Evolutionary conservation across 2,329 filamentous ascomycete species (phyloP).

Genomic region (Neofusicoccum parvum): DNA sequence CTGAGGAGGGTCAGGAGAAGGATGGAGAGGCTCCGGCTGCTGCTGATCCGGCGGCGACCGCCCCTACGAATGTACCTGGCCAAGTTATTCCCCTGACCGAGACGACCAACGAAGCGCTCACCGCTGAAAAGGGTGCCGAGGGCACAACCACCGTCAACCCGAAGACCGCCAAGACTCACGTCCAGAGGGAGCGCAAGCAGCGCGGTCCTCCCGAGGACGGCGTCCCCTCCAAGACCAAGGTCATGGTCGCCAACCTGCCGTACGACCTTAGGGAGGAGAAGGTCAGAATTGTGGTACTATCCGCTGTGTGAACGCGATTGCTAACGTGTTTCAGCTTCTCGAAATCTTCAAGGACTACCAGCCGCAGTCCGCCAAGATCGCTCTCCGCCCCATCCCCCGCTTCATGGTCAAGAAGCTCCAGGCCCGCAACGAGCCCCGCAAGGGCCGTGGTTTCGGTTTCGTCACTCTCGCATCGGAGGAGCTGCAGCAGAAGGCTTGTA

Average conservation of each 20-base stretch:
- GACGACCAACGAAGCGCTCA: slow-evolving; percentile 57
- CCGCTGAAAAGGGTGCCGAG: slow-evolving; percentile 55
- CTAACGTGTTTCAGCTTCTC: slow-evolving; percentile 70
- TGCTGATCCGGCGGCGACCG: slow-evolving; percentile 45
- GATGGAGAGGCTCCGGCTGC: slow-evolving; percentile 53
- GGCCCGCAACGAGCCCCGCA: slow-evolving; percentile 95
- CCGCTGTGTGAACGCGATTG: not conserved
- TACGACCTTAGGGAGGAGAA: slow-evolving; percentile 98
- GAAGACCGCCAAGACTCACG: slow-evolving; percentile 49
- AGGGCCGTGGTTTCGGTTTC: slow-evolving; percentile 98
- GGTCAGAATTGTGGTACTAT: slow-evolving; percentile 56
- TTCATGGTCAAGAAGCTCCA: slow-evolving; percentile 99
- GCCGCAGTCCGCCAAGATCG: slow-evolving; percentile 95
- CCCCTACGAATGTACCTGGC: slow-evolving; percentile 54
- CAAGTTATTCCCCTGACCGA: slow-evolving; percentile 54
- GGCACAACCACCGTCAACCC: slow-evolving; percentile 45
- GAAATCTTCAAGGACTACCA: slow-evolving; percentile 94
- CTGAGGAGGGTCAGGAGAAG: slow-evolving; percentile 28
- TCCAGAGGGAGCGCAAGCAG: slow-evolving; percentile 67
- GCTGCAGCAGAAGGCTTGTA: slow-evolving; percentile 93
- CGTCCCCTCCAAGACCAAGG: slow-evolving; percentile 98
- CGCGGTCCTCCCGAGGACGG: slow-evolving; percentile 96
- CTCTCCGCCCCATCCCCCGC: slow-evolving; percentile 94
- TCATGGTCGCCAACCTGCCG: slow-evolving; percentile 99
- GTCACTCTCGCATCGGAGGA: slow-evolving; percentile 95